phyloP scores from a whole-genome alignment of 441 rosid species.

The Euphorbia corollata region DNA sequence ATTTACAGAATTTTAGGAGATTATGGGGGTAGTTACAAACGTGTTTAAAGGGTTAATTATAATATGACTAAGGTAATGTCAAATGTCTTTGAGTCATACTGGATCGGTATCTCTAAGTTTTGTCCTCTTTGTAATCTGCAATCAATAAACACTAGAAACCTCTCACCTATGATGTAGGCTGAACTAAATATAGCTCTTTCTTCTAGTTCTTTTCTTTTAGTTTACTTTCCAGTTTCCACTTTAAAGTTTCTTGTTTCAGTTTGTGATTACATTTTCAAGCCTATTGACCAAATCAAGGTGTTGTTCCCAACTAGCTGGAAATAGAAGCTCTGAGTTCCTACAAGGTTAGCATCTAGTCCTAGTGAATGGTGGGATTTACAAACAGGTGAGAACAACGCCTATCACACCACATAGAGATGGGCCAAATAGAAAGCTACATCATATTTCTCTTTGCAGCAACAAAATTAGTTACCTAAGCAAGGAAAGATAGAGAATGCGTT shows the following conservation, averaged over 20 bases:
- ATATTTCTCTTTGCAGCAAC: not conserved
- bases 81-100: not conserved
- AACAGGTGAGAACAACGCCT: slow-evolving; percentile 1
- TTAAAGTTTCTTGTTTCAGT: not conserved
- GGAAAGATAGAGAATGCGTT: not conserved
- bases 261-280: not conserved
- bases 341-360: not conserved
- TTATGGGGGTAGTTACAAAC: not conserved
- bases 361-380: not conserved
- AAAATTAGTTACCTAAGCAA: not conserved
- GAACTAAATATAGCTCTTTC: not conserved
- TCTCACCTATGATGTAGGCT: not conserved
- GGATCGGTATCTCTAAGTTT: not conserved
- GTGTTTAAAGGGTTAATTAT: not conserved
- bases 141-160: not conserved
- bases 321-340: not conserved
- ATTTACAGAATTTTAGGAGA: not conserved
- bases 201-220: not conserved
- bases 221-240: not conserved
- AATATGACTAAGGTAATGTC: not conserved
- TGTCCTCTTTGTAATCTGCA: not conserved
- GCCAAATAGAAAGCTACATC: not conserved
- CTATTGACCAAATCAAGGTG: slow-evolving; percentile 1
- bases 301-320: not conserved
- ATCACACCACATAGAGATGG: not conserved